Evolutionary conservation across 2,329 filamentous ascomycete genomes (phyloP), one percentile per base, ranked within the genome.

Genomic region (Zalaria obscura): DNA sequence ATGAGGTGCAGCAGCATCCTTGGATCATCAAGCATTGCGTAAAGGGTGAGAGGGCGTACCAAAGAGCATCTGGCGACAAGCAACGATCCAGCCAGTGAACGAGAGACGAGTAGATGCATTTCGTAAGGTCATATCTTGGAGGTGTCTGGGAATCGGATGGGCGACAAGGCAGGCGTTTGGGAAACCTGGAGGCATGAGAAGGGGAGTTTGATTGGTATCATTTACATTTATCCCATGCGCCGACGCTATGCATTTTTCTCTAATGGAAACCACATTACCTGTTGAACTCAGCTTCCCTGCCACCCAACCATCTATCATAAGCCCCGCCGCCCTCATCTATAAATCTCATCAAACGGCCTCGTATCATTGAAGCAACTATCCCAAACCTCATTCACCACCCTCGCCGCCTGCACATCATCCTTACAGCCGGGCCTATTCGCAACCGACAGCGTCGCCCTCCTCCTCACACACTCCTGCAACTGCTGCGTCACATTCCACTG

Each of bases 301-400:
- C 18, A 18, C 18, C 18, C 18, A 18, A 18, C 18, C 18, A 18
- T 18, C 18, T 18, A 18, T 18, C 18, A 18, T 18, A 18, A 18
- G 18, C 18, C 18, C 18, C 18, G 18, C 18, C 18, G 18, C 9
- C 33, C 26, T 56, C 48, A 89, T 60, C 85, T 79, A 61, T 94
- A 98, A 40, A 98, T 87, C 60, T 96, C 89, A 60, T 96, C 87
- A 63, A 98, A 98, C 2, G 91, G 91, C 55, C 91, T 72, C 3
- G 89, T 96, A 63, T 98, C 91, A 40, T 76, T 69, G 60, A 93
- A 98, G 62, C 91, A 98, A 53, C 87, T 95, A 51, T 94, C 88
- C 86, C 89, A 98, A n/a, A 98, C 91, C 62, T 93, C 81, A 62
- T 96, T 91, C 44, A 98, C 86, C 26, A 93, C 79, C 64, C 83